Evolutionary conservation across 805 yeast species (phyloP).

Genomic region (Metschnikowia cerradonensis): DNA sequence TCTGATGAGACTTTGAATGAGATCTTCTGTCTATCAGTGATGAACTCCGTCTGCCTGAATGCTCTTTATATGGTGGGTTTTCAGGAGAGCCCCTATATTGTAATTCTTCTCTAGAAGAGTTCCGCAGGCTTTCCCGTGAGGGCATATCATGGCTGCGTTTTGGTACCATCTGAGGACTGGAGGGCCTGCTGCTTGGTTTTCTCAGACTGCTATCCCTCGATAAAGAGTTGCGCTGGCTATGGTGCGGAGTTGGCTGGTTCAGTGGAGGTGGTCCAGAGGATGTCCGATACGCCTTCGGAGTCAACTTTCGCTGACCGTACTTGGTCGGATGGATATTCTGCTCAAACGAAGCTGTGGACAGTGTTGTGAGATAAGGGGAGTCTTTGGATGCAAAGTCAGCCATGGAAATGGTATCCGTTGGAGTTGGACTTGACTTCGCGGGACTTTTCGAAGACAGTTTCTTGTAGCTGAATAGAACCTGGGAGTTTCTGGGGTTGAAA

Average conservation of each 20-base stretch:
- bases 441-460: constrained; percentile 10
- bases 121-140: not conserved
- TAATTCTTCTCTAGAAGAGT: not conserved
- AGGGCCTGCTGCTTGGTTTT: not conserved
- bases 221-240: not conserved
- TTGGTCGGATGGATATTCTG: constrained; percentile 13
- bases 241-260: not conserved
- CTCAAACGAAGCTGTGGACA: constrained; percentile 7
- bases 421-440: not conserved
- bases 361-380: constrained; percentile 22
- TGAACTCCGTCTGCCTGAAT: not conserved
- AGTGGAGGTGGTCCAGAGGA: constrained; percentile 1
- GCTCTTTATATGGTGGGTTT: not conserved
- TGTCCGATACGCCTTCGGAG: constrained; percentile 7
- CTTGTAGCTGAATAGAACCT: constrained; percentile 33
- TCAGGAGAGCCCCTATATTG: not conserved
- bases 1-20: not conserved
- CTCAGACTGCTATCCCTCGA: not conserved
- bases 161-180: not conserved
- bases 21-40: not conserved
- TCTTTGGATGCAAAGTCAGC: constrained; percentile 11
- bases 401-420: constrained; percentile 1
- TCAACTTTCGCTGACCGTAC: constrained; percentile 12
- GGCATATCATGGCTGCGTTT: not conserved
- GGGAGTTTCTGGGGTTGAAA: constrained; percentile 28